Evolutionary conservation across 805 yeast species (phyloP), one percentile per base, ranked within the genome.

Genomic region (Candida dendrica): DNA sequence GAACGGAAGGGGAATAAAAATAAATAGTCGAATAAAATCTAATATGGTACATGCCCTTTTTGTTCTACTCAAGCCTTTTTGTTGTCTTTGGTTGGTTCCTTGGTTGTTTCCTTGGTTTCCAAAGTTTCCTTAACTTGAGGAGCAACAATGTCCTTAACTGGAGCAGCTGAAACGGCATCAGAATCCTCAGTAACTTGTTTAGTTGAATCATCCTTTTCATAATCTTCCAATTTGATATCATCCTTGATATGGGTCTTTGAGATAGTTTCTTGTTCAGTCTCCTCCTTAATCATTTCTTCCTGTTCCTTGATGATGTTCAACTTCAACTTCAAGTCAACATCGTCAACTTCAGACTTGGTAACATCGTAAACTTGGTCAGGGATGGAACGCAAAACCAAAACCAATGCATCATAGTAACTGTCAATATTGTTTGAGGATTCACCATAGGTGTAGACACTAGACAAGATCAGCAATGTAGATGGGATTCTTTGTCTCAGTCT

Each of bases 351-450:
- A 50, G 90, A 74, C 64, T 88, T 95, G 51, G 96, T 93, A 52
- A 88, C 96, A 60, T 91, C 95, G 68, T 87, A 91, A 45, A 91
- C 89, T 63, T 91, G 96, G 55, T 88, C 95, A 26, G 98, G 98
- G 53, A 91, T 79, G 4, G 96, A 83, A 42, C 87, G 77, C 56
- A 91, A 69, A 19, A 91, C 97, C 16, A 91, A 88, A 51, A 84
- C 70, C 49, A 91, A 75, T 15, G 95, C 96, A 53, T 90, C 96
- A 62, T 86, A 87, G 59, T 85, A 83, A 36, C 71, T 58, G 46
- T 77, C 74, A 41, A 66, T 60, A 43, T 78, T 81, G 34, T 59
- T 63, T 8, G 71, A 61, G 27, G 82, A 72, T 18, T 74, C 77
- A 47, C 89, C 88, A 59, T 93, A 91, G 22, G 93, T 84, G 67